These are phyloP conservation scores for Amniculicola lignicola DNA, from an alignment of 495 filamentous ascomycete species.

Conservation along the genomic window DNA sequence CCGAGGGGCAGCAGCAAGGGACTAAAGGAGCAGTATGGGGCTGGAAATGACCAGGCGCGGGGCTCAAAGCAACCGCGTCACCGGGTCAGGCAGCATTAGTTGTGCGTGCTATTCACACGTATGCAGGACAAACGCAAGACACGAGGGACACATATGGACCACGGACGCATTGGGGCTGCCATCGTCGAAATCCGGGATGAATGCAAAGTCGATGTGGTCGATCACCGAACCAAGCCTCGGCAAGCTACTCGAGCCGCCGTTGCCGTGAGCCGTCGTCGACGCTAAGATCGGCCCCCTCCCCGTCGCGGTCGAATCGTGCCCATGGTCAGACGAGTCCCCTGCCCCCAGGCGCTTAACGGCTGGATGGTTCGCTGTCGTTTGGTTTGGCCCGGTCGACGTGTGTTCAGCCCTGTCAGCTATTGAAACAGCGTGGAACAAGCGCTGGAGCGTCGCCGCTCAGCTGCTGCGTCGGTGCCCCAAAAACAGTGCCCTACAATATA, in stretches of 20 bases:
- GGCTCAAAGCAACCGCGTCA: constrained; percentile 12
- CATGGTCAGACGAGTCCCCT: no score
- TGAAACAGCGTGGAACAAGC: constrained; percentile 10
- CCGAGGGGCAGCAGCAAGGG: not conserved
- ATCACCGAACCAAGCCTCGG: no score
- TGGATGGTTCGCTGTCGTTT: not conserved
- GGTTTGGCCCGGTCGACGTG: no score
- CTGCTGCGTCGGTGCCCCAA: constrained; percentile 6
- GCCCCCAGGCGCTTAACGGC: constrained; percentile 21
- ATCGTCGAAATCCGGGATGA: no score
- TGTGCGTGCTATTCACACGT: not conserved
- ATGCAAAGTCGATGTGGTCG: no score
- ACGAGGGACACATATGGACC: no score
- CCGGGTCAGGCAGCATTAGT: constrained; percentile 26
- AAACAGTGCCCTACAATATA: constrained; percentile 5
- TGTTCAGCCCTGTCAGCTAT: not conserved
- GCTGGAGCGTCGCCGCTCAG: constrained; percentile 4
- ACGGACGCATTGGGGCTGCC: no score
- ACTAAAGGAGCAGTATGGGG: not conserved
- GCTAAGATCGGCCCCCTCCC: no score
- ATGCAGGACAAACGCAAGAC: no score
- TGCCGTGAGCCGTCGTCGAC: no score
- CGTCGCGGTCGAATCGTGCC: no score
- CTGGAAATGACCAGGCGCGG: constrained; percentile 12
- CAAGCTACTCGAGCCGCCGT: no score